Evolutionary conservation across 306 rosid species (phyloP), one percentile per base, ranked within the genome.

Genomic region (Cucumis hystrix): DNA sequence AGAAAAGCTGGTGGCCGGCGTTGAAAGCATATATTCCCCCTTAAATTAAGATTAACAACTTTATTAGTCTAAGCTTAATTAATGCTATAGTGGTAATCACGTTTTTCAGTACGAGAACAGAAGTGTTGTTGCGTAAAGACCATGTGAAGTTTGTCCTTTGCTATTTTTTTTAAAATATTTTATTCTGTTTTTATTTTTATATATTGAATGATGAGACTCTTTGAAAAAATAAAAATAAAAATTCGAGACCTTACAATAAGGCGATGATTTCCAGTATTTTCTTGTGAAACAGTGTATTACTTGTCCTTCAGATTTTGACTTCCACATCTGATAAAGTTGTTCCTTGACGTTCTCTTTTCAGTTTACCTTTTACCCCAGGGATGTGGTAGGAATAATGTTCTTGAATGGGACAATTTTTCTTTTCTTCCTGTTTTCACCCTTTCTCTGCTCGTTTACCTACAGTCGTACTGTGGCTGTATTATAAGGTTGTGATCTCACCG

Each of bases 1-100:
- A 88, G 91, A 77, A 95, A 95, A 87, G 86, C 88, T 6, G 88
- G 75, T 52, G 96, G 93, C 67, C 87, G 91, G 66, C 88, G 77
- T 80, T 92, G 81, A 92, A 6, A 66, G 16, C 62, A 51, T 70
- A 51, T 70, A 13, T 25, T 23, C 75, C 58, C n/a, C n/a, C 37
- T 18, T 41, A 68, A 69, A 69, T 69, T 69, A 45, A 45, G 75
- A 45, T 45, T 45, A 57, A 69, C 59, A 40, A 40, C 74, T 41
- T 41, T 9, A 67, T 41, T 67, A 67, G 74, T 67, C 33, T 20
- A 67, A 67, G 33, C 35, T n/a, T 39, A 65, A 33, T 65, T 17
- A 41, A 14, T 41, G 58, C 39, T 47, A 47, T 7, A 70, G 76
- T 70, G 35, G 5, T 41, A 20, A 20, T 65, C 51, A 65, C 35